Percentiles rank a stretch among this genome's conserved stretches.
These are phyloP conservation scores for Rhodotorula sp. DNA, from an alignment of 1,284 basidiomycete species.

Conservation along the genomic window DNA sequence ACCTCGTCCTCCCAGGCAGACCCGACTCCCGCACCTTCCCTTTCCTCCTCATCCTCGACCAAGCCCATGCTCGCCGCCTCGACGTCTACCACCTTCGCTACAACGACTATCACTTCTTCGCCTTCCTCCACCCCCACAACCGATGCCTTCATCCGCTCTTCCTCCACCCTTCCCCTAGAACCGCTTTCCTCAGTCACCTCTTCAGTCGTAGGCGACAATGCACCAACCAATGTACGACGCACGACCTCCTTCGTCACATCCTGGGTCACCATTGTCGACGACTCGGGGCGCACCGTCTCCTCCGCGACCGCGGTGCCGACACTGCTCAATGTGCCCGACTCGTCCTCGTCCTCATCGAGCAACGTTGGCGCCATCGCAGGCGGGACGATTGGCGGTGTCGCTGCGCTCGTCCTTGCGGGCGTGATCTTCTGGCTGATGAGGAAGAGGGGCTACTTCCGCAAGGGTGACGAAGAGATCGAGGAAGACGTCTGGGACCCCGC, in stretches of 20 bases:
- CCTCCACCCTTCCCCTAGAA: no score
- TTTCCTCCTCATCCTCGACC: not conserved
- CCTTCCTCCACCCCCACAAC: not conserved
- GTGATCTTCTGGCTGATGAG: constrained; percentile 13
- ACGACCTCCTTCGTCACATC: constrained; percentile 14
- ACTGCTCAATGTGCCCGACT: constrained; percentile 11
- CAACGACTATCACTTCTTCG: not conserved
- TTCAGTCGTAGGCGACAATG: not conserved
- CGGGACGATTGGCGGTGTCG: constrained; percentile 32
- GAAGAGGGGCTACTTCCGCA: constrained; percentile 18
- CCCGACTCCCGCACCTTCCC: not conserved
- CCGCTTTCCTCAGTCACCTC: not conserved
- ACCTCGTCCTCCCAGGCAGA: not conserved
- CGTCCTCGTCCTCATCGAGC: not conserved
- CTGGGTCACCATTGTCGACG: constrained; percentile 9
- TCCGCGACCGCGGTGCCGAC: constrained; percentile 18
- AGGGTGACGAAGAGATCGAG: constrained; percentile 25
- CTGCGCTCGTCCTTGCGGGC: constrained; percentile 9
- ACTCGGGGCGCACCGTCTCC: constrained; percentile 2
- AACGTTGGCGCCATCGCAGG: constrained; percentile 33
- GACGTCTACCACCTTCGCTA: not conserved
- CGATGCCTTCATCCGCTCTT: no score
- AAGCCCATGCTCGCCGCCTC: not conserved
- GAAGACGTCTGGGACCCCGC: constrained; percentile 31
- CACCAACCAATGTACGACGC: not conserved